Base-by-base conservation (phyloP, 495 filamentous ascomycete species). In the Podospora comata region DNA sequence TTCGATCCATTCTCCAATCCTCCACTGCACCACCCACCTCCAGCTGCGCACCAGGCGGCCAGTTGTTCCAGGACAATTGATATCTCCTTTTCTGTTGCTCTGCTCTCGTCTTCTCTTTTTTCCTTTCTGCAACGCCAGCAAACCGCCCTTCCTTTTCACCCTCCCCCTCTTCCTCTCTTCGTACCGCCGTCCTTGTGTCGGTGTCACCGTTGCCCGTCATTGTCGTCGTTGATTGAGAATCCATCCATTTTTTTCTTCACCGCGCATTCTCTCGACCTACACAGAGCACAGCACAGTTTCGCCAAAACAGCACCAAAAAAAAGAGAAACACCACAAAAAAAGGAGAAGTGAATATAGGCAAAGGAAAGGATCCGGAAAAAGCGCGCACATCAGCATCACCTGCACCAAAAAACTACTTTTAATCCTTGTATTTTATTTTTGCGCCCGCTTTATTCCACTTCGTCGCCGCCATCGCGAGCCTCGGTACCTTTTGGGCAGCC, bases 71-170 rank as follows among this genome's bases (percentile, higher is more conserved):
- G 23, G 23, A 1, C 23, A 23, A 26, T 71, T 54, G 66, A 67
- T 59, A 75, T 75, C 73, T 70, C 34, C 4, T 30, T 65, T 61
- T 28, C 69, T 72, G 69, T 76, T 76, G 30, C 30, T 32, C 30
- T 32, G 4, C 30, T 7, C 7, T 32, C 30, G 75, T 75, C 76
- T 74, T 71, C 70, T 75, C 69, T 73, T 74, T 74, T 76, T 72
- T 77, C 71, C 69, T 72, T 73, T 68, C 68, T 72, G 69, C 72
- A 67, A 68, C 75, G 69, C 73, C 73, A 76, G 70, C 75, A 77
- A 71, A 76, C 78, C 74, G 75, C 76, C 77, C 76, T 79, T 81
- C 78, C 76, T 81, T 79, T 79, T 80, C 70, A 74, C 79, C 77
- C 76, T 80, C 82, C 30, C 77, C 74, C 76, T 77, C 75, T 75